Conservation (phyloP, 352 stramenopile species). For the Pythium myriotylum region DNA sequence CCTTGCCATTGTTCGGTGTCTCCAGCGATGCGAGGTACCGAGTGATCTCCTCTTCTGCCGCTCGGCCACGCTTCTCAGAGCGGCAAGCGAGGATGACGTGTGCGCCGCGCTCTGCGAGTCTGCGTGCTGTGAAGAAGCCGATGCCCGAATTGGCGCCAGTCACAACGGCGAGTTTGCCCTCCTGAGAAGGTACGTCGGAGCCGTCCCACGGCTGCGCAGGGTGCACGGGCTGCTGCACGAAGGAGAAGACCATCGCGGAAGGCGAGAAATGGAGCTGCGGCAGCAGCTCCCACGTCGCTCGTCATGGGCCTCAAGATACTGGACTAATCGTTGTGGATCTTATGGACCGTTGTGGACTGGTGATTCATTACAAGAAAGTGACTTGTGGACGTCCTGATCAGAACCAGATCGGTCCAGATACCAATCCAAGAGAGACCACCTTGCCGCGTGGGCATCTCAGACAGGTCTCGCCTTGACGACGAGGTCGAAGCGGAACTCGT, state of each 20-base stretch:
- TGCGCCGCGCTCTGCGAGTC: conserved; percentile 43
- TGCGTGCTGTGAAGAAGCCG: conserved; percentile 51
- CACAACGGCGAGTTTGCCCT: conserved; percentile 56
- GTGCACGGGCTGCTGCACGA: conserved; percentile 4
- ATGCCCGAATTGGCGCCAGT: conserved; percentile 70
- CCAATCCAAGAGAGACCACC: too few relatives aligned
- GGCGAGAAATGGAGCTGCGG: too few relatives aligned
- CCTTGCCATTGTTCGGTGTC: neutral
- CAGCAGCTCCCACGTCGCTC: too few relatives aligned
- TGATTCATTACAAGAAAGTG: too few relatives aligned
- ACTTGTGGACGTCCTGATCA: too few relatives aligned
- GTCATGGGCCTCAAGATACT: too few relatives aligned
- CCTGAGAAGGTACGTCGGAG: conserved; percentile 17
- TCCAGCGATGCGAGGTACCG: neutral
- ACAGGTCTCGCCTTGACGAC: too few relatives aligned
- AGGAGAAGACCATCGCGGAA: conserved; percentile 4
- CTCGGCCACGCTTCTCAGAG: conserved; percentile 21
- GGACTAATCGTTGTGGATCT: too few relatives aligned
- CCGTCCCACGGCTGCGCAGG: conserved; percentile 10
- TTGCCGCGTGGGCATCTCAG: too few relatives aligned
- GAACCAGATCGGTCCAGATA: too few relatives aligned
- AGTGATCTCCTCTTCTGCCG: conserved; percentile 5
- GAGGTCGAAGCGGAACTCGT: too few relatives aligned
- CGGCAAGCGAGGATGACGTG: conserved; percentile 65
- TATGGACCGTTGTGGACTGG: too few relatives aligned